phyloP scores from a whole-genome alignment of 306 rosid genomes.

The Myrica gale region DNA sequence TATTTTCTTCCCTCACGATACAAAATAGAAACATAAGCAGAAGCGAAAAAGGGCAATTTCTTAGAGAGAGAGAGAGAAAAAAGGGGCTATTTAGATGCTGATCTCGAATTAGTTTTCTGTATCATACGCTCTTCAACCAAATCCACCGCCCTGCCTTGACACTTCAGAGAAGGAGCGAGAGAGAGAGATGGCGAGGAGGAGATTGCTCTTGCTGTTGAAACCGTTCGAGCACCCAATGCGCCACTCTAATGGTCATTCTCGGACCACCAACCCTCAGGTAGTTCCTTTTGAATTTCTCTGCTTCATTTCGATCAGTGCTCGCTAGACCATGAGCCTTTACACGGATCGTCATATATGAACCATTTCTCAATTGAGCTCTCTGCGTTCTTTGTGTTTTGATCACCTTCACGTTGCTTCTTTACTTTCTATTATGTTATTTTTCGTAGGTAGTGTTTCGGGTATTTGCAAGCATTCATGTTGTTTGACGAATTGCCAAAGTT shows the following conservation, averaged over 20 bases:
- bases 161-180: constrained; percentile 2
- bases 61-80: background rate
- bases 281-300: constrained; percentile 1
- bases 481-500: constrained; percentile 43
- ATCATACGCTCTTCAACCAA: too few species aligned
- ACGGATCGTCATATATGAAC: constrained; percentile 1
- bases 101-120: background rate
- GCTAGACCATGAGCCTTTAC: constrained; percentile 1
- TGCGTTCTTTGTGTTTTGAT: background rate
- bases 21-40: too few species aligned
- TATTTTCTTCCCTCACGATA: too few species aligned
- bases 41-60: background rate
- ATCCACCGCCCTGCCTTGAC: background rate
- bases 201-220: constrained; percentile 56
- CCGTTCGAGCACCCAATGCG: constrained; percentile 52
- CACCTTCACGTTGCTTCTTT: background rate
- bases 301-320: constrained; percentile 4
- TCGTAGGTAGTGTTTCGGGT: background rate
- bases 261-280: constrained; percentile 56
- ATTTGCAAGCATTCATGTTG: constrained; percentile 36
- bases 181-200: constrained; percentile 51
- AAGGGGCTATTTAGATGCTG: too few species aligned
- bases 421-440: background rate
- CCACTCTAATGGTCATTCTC: constrained; percentile 37
- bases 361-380: background rate